phyloP scores from a whole-genome alignment of 2,329 filamentous ascomycete species.

The Colletotrichum incanum region DNA sequence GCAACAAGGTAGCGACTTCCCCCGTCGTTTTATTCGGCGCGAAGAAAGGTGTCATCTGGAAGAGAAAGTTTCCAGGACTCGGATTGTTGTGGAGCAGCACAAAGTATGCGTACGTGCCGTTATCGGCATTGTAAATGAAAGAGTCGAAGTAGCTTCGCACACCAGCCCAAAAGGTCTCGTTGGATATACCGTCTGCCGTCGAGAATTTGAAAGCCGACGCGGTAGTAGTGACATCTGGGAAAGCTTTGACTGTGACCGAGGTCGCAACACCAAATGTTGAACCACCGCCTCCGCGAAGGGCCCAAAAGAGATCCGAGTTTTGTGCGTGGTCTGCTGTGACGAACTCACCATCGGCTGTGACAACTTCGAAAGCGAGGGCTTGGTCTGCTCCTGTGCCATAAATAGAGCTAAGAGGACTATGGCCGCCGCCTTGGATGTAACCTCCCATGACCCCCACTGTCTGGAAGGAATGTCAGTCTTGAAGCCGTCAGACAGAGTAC shows the following conservation, averaged over 20 bases:
- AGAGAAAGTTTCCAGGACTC: slow-evolving; percentile 23
- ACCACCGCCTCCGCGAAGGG: slow-evolving; percentile 71
- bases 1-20: slow-evolving; percentile 12
- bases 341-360: slow-evolving; percentile 65
- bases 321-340: slow-evolving; percentile 62
- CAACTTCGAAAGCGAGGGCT: slow-evolving; percentile 68
- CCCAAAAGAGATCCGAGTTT: slow-evolving; percentile 76
- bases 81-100: slow-evolving; percentile 25
- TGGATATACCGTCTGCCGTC: slow-evolving; percentile 22
- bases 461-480: neutral
- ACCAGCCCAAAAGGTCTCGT: slow-evolving; percentile 29
- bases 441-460: slow-evolving; percentile 73
- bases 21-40: slow-evolving; percentile 38
- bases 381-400: slow-evolving; percentile 74
- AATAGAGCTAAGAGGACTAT: slow-evolving; percentile 65
- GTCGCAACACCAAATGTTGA: slow-evolving; percentile 28
- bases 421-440: slow-evolving; percentile 73
- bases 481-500: neutral
- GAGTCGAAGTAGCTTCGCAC: slow-evolving; percentile 33
- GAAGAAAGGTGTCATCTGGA: slow-evolving; percentile 39
- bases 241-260: slow-evolving; percentile 31
- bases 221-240: slow-evolving; percentile 14
- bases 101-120: slow-evolving; percentile 27
- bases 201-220: slow-evolving; percentile 29
- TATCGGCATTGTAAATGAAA: slow-evolving; percentile 29